Conservation (phyloP, 1,284 basidiomycete species). For the Ganoderma resinaceum region DNA sequence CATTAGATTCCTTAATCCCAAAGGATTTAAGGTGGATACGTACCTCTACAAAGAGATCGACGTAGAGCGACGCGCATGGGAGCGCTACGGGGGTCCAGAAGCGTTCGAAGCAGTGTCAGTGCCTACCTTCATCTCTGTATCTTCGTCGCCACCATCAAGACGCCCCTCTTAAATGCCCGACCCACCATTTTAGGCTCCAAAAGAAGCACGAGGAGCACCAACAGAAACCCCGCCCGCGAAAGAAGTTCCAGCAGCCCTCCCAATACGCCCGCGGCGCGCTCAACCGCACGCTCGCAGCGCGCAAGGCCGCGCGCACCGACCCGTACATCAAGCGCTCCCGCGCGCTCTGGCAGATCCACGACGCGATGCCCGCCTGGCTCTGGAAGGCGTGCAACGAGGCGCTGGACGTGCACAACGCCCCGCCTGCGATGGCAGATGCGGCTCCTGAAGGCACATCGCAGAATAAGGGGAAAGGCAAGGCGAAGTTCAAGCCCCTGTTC, state of each 20-base stretch:
- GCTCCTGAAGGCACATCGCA: neutral
- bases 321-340: conserved; percentile 13
- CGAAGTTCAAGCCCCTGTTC: conserved; percentile 8
- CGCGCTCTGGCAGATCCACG: conserved; percentile 11
- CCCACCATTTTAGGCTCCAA: neutral
- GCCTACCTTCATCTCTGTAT: neutral
- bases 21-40: neutral
- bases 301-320: conserved; percentile 5
- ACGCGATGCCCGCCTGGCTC: conserved; percentile 13
- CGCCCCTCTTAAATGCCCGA: neutral
- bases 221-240: conserved; percentile 7
- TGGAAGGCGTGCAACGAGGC: conserved; percentile 12
- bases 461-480: neutral
- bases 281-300: conserved; percentile 6
- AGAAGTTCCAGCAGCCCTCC: conserved; percentile 6
- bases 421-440: neutral
- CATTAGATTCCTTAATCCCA: neutral
- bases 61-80: conserved; percentile 14
- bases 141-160: neutral
- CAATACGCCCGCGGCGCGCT: conserved; percentile 8
- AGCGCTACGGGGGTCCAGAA: conserved; percentile 15
- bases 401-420: conserved; percentile 6
- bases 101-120: conserved; percentile 16
- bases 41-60: conserved; percentile 13
- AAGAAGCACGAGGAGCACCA: conserved; percentile 12